Conservation (phyloP, 2,329 filamentous ascomycete species). For the Diaporthe ilicicola region DNA sequence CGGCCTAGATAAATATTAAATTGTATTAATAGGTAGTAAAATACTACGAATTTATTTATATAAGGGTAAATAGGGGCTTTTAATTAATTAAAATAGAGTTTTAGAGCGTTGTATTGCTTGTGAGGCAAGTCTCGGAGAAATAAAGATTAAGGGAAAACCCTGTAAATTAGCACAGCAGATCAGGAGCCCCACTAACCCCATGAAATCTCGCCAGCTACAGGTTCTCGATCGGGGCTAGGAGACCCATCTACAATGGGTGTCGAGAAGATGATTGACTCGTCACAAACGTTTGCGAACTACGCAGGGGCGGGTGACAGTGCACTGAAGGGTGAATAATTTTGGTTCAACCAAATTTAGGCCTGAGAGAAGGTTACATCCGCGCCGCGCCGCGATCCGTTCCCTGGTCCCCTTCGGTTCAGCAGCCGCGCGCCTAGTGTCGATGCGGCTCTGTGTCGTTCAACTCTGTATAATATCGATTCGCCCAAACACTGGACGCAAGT, state of each 20-base stretch:
- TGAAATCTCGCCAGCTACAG: conserved; percentile 5
- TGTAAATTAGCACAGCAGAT: conserved; percentile 11
- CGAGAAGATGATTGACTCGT: neutral
- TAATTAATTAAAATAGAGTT: too few species aligned
- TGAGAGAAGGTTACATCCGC: neutral
- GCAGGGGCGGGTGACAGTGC: neutral
- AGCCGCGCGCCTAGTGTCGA: neutral
- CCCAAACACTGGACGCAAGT: neutral
- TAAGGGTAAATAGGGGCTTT: too few species aligned
- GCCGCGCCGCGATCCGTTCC: too few species aligned
- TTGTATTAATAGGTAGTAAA: too few species aligned
- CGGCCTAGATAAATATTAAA: too few species aligned
- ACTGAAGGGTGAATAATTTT: neutral
- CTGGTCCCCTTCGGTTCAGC: neutral
- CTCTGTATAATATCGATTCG: too few species aligned
- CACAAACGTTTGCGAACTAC: neutral
- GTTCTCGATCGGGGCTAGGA: neutral
- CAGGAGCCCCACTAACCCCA: conserved; percentile 14
- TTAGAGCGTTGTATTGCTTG: too few species aligned
- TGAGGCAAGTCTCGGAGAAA: too few species aligned
- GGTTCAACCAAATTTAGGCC: neutral
- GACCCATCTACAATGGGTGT: neutral
- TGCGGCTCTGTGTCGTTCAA: neutral
- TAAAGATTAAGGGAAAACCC: too few species aligned
- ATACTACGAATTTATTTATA: too few species aligned